These are phyloP conservation scores for Paramecium pentaurelia DNA, from an alignment of 73 alveolate species.

Conservation along the genomic window DNA sequence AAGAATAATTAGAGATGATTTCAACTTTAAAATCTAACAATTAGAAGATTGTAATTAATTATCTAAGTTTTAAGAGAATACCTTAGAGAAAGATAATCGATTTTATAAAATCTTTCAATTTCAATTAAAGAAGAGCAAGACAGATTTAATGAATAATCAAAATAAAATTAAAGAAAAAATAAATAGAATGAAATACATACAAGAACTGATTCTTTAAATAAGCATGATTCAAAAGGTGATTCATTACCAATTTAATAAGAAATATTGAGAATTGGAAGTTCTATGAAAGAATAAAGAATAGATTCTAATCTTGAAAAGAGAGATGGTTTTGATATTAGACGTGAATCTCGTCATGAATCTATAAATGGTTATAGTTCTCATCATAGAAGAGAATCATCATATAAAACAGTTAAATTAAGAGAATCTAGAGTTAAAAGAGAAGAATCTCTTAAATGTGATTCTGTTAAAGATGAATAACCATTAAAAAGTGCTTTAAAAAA, in stretches of 20 bases:
- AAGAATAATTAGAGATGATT: background rate
- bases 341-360: background rate
- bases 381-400: conserved; percentile 21
- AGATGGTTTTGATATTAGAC: background rate
- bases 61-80: conserved; percentile 22
- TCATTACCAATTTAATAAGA: background rate
- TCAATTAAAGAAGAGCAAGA: background rate
- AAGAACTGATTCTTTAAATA: background rate
- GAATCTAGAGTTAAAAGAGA: conserved; percentile 10
- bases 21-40: background rate
- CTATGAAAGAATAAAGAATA: background rate
- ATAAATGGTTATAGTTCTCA: background rate
- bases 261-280: background rate
- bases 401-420: background rate
- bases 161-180: background rate
- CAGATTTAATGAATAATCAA: background rate
- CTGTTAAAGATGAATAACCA: conserved; percentile 20
- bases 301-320: background rate
- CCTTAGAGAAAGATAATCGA: conserved; percentile 21
- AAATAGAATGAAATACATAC: background rate
- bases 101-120: background rate
- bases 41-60: background rate
- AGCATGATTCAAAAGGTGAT: background rate
- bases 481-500: conserved; percentile 26
- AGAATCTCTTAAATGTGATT: background rate